These are phyloP conservation scores for Kodamaea laetipori DNA, from an alignment of 805 yeast genomes.

Conservation along the genomic window DNA sequence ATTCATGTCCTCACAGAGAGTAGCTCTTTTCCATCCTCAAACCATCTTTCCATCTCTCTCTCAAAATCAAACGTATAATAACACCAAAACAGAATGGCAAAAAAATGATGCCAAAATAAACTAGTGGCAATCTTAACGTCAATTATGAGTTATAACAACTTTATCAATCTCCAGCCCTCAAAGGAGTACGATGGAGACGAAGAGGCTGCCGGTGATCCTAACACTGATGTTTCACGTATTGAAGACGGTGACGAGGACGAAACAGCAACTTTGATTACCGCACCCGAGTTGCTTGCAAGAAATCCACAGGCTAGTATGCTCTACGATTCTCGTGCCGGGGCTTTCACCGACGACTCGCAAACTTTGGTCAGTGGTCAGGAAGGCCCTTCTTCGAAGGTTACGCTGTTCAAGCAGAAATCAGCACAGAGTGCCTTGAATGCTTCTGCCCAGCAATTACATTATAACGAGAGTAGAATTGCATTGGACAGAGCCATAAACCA, in stretches of 20 bases:
- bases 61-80: background rate
- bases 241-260: slow-evolving; percentile 14
- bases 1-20: too few species aligned
- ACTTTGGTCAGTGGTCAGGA: slow-evolving; percentile 11
- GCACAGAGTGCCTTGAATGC: slow-evolving; percentile 35
- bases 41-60: too few species aligned
- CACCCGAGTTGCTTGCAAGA: slow-evolving; percentile 10
- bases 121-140: slow-evolving; percentile 5
- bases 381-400: slow-evolving; percentile 7
- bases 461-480: slow-evolving; percentile 68
- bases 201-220: background rate
- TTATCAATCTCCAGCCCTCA: slow-evolving; percentile 6
- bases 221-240: background rate
- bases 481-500: slow-evolving; percentile 62
- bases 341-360: slow-evolving; percentile 9
- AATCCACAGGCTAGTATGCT: slow-evolving; percentile 11
- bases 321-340: slow-evolving; percentile 8
- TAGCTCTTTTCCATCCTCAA: too few species aligned
- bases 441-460: slow-evolving; percentile 72
- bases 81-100: background rate
- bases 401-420: slow-evolving; percentile 2
- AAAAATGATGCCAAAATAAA: background rate
- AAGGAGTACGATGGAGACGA: slow-evolving; percentile 2
- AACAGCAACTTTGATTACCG: slow-evolving; percentile 15
- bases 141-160: slow-evolving; percentile 8